Conservation (phyloP, 176 grass and related monocot species). For the Zizania latifolia region DNA sequence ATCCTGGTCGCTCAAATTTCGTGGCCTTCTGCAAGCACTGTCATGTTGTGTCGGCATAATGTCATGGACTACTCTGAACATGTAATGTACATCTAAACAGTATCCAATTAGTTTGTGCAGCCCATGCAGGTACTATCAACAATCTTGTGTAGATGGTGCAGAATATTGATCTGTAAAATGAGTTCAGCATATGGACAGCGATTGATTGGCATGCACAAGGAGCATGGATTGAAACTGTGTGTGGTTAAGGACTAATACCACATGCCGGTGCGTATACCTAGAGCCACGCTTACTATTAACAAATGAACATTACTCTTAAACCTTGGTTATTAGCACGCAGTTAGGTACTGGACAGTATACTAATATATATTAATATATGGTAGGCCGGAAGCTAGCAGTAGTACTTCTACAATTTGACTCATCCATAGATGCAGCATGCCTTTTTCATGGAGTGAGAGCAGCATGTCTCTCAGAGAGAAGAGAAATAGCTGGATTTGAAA, state of each 20-base stretch:
- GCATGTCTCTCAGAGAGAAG: not conserved
- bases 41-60: too few relatives aligned
- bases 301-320: not conserved
- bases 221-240: conserved; percentile 23
- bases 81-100: not conserved
- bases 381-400: not conserved
- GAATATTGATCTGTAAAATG: not conserved
- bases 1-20: conserved; percentile 17
- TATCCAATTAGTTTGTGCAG: not conserved
- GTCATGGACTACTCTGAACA: not conserved
- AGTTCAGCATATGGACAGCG: not conserved
- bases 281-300: conserved; percentile 26
- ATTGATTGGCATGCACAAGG: not conserved
- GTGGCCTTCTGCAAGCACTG: conserved; percentile 19
- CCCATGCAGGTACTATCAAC: not conserved
- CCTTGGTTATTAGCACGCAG: not conserved
- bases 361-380: not conserved
- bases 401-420: conserved; percentile 4
- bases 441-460: not conserved
- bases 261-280: conserved; percentile 14
- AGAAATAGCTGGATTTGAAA: not conserved
- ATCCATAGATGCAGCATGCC: not conserved
- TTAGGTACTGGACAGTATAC: not conserved
- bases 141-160: not conserved
- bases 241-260: conserved; percentile 9